Base-by-base conservation (phyloP, 495 filamentous ascomycete genomes). In the Lentithecium fluviatile region DNA sequence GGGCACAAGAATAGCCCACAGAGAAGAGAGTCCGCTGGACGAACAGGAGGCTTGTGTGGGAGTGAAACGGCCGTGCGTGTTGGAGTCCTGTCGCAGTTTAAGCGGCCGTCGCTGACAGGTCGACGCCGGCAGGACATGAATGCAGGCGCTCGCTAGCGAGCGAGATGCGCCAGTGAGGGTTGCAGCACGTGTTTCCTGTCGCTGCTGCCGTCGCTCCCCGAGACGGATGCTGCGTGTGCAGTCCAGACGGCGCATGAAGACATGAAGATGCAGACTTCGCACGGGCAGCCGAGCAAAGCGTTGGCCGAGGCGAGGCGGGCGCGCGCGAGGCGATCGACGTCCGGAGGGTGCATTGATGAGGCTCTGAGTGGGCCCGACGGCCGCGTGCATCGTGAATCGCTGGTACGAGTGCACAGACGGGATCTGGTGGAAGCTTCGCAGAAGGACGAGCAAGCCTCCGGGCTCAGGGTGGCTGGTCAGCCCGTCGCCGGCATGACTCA, bases 61-160 rank as follows among this genome's bases (percentile, higher is more conserved):
- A 24, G 49, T 67, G 64, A 67, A 67, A 67, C 64, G 56, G 8
- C 49, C 64, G 58, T 66, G 64, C 58, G 49, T 66, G 58, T 62
- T 66, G 53, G 57, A 58, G 53, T 34, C n/a, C 32, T 58, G 52
- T 58, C 48, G 64, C 58, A 62, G 42, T 60, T 56, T 65, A 65
- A 56, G 52, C 62, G 56, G 56, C 23, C 23, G 58, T 62, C 43
- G 45, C 45, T 58, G 52, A 54, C 50, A 66, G 64, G 64, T 29
- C 52, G 26, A 54, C n/a, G 25, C 53, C n/a, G 37, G 29, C 29
- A 10, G 29, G 23, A 19, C 7, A 45, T 12, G 15, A 26, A 38
- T 38, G 36, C 36, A n/a, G n/a, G 7, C 15, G 24, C 21, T 47
- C 51, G 21, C 46, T 51, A 54, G 59, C 13, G 25, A 12, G 21